phyloP scores from a whole-genome alignment of 73 alveolate genomes.

The Paraurostyla sp. region DNA sequence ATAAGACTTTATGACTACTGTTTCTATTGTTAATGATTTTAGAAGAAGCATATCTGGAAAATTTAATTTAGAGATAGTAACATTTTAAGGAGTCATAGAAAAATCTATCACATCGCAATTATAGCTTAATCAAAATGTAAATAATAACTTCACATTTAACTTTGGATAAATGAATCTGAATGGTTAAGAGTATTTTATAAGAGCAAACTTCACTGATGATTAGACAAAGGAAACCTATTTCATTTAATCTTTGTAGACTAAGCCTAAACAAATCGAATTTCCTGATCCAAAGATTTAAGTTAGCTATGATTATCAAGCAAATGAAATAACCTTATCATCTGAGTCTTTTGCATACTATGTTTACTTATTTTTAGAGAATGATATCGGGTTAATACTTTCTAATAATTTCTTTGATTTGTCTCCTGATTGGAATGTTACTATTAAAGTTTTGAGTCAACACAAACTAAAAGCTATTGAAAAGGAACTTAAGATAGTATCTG shows the following conservation, averaged over 20 bases:
- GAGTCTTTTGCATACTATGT: neutral
- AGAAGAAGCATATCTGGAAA: no score
- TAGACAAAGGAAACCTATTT: neutral
- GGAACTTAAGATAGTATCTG: neutral
- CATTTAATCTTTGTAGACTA: neutral
- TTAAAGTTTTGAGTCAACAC: neutral
- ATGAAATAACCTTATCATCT: neutral
- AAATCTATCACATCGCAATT: no score
- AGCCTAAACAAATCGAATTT: neutral
- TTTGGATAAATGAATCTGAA: no score
- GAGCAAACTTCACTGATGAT: no score
- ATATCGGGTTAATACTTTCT: neutral
- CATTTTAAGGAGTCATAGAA: no score
- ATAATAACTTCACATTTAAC: no score
- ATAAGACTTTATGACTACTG: neutral
- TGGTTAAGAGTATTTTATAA: no score
- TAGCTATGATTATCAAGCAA: neutral
- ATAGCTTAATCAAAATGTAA: no score
- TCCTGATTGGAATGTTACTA: neutral
- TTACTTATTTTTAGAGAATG: neutral
- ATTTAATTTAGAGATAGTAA: no score
- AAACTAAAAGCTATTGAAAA: neutral
- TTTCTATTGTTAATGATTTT: no score
- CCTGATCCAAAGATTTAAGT: neutral
- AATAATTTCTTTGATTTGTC: neutral